These are phyloP conservation scores for Amanita inopinata DNA, from an alignment of 768 basidiomycete genomes.

Conservation along the genomic window DNA sequence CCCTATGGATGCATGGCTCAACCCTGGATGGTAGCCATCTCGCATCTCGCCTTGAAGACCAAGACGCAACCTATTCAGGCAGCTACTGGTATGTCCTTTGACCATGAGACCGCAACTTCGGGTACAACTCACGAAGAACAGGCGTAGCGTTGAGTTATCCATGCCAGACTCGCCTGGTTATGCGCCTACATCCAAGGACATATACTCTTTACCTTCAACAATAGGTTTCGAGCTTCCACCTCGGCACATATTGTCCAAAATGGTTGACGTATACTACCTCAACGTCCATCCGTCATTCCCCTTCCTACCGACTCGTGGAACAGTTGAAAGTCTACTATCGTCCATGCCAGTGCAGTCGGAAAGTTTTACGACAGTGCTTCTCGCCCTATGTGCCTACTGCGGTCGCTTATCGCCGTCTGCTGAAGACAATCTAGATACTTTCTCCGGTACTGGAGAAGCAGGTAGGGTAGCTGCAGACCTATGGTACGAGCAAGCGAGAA, in stretches of 20 bases:
- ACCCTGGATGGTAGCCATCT: background rate
- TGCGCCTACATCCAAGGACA: conserved; percentile 7
- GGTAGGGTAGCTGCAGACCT: conserved; percentile 19
- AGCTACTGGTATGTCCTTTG: conserved; percentile 11
- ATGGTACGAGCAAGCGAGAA: conserved; percentile 18
- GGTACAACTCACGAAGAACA: background rate
- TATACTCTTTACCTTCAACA: conserved; percentile 4
- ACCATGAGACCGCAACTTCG: too few relatives aligned
- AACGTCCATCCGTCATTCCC: conserved; percentile 19
- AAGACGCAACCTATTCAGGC: conserved; percentile 8
- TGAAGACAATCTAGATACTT: conserved; percentile 3
- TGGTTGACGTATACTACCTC: conserved; percentile 18
- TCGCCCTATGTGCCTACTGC: conserved; percentile 21
- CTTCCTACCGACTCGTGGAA: conserved; percentile 13
- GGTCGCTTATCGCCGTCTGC: conserved; percentile 15
- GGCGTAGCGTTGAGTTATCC: conserved; percentile 13
- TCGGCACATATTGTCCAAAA: conserved; percentile 15
- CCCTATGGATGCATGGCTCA: too few relatives aligned
- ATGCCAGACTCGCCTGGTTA: conserved; percentile 9
- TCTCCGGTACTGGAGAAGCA: conserved; percentile 10
- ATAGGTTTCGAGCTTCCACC: conserved; percentile 18
- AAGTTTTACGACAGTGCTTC: conserved; percentile 13
- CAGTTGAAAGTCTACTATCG: conserved; percentile 11
- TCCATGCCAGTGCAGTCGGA: conserved; percentile 12
- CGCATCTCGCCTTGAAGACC: background rate